Percentiles rank a stretch among this genome's conserved stretches.
Evolutionary conservation across 345 rosid genomes (phyloP).

Genomic region (Firmiana major): DNA sequence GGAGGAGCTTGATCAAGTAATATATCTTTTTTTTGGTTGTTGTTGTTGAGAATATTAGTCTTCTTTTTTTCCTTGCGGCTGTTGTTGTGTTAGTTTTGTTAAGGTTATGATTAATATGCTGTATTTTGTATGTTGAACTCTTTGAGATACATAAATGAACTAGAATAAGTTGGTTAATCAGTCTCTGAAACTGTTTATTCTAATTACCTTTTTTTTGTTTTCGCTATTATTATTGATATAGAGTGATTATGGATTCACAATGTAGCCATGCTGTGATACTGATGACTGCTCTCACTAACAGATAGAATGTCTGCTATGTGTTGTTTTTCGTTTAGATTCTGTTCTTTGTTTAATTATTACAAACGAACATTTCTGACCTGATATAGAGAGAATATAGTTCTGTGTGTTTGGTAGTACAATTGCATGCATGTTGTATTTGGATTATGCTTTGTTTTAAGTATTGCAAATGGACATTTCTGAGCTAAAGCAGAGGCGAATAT

Average conservation of each 20-base stretch:
- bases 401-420: neutral
- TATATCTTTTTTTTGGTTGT: neutral
- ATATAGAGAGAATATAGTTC: neutral
- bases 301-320: neutral
- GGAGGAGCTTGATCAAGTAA: constrained; percentile 18
- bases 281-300: neutral
- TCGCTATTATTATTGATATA: neutral
- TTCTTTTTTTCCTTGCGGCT: neutral
- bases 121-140: neutral
- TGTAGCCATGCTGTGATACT: neutral
- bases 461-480: neutral
- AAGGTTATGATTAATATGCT: neutral
- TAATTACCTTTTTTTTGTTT: neutral
- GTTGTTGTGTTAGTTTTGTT: constrained; percentile 1
- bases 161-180: constrained; percentile 1
- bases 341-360: neutral
- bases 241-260: too few relatives aligned
- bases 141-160: neutral
- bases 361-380: neutral
- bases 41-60: neutral
- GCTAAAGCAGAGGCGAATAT: neutral
- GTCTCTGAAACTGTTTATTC: neutral
- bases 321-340: neutral
- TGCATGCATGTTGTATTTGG: too few relatives aligned
- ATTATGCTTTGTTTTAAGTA: neutral